Base-by-base conservation (phyloP, 257 asterid genomes). In the Nicotiana tomentosiformis region DNA sequence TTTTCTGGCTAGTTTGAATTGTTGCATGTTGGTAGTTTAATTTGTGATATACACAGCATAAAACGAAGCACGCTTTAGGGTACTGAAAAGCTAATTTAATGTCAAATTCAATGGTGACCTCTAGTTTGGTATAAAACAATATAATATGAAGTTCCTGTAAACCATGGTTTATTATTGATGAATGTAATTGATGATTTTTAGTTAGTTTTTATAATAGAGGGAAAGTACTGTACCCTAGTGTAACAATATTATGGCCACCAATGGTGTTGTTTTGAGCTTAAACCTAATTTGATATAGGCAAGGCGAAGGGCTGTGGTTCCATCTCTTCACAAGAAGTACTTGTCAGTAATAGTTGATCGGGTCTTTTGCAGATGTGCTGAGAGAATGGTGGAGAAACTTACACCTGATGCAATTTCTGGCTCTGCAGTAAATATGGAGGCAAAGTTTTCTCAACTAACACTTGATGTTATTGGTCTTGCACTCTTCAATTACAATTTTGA, bases 251-350 rank as follows among this genome's bases (percentile, higher is more conserved):
- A 26, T 74, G 62, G 62, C 53, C 23, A 26, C 43, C 64, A 74
- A 83, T 81, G 87, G 87, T 81, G 20, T 30, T 83, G 30, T 68
- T 62, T 88, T 85, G 83, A 77, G 81, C 76, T 87, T 58, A 65
- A 65, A 65, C 81, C 83, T 77, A 74, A 82, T 84, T 87, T 83
- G 83, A 88, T 87, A 83, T 90, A 96, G 98, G 98, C 83, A 86
- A 92, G 99, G 91, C 97, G 99, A 87, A 90, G 98, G 88, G 98
- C 99, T 65, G 98, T 96, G 91, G 97, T 93, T 87, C 99, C 99
- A 81, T 96, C 98, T 32, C 99, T 96, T 90, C 99, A 96, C 98
- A 96, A 91, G 97, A 94, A 91, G 90, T 96, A 94, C 94, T 91
- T 96, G 93, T 94, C 99, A 29, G 88, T 96, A 90, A 93, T 96